Evolutionary conservation across 768 basidiomycete species (phyloP).

Genomic region (Agrocybe pediades): DNA sequence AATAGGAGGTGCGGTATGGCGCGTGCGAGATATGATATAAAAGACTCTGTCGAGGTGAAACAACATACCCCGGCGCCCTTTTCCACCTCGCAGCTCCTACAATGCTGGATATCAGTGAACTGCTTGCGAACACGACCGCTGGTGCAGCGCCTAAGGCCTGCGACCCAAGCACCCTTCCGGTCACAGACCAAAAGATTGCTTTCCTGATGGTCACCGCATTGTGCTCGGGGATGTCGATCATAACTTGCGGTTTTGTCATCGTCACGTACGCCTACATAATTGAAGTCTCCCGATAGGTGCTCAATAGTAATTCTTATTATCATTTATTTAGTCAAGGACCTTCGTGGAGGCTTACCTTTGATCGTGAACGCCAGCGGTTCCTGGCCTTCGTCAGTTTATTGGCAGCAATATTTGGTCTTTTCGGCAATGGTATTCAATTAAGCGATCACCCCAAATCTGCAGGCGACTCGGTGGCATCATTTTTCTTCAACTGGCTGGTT

Average conservation of each 20-base stretch:
- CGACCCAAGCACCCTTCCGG: background rate
- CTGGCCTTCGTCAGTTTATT: conserved; percentile 13
- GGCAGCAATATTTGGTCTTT: conserved; percentile 12
- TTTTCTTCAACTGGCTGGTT: conserved; percentile 14
- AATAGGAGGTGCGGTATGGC: background rate
- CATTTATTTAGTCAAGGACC: conserved; percentile 3
- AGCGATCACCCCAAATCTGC: conserved; percentile 13
- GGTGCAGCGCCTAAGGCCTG: background rate
- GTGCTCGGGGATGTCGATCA: conserved; percentile 14
- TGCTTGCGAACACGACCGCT: background rate
- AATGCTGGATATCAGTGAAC: background rate
- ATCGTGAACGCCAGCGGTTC: conserved; percentile 12
- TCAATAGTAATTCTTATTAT: background rate
- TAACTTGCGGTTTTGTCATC: conserved; percentile 13
- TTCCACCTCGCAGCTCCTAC: too few relatives aligned
- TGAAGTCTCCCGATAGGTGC: background rate
- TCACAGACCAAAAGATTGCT: conserved; percentile 11
- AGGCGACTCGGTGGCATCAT: conserved; percentile 11
- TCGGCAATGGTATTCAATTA: conserved; percentile 9
- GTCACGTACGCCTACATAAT: conserved; percentile 1
- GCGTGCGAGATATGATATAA: too few relatives aligned
- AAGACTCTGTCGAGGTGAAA: too few relatives aligned
- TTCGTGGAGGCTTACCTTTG: conserved; percentile 7
- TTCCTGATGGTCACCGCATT: conserved; percentile 14
- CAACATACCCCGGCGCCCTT: too few relatives aligned